Conservation (phyloP, 1,284 basidiomycete species). For the Bondarzewia mesenterica region DNA sequence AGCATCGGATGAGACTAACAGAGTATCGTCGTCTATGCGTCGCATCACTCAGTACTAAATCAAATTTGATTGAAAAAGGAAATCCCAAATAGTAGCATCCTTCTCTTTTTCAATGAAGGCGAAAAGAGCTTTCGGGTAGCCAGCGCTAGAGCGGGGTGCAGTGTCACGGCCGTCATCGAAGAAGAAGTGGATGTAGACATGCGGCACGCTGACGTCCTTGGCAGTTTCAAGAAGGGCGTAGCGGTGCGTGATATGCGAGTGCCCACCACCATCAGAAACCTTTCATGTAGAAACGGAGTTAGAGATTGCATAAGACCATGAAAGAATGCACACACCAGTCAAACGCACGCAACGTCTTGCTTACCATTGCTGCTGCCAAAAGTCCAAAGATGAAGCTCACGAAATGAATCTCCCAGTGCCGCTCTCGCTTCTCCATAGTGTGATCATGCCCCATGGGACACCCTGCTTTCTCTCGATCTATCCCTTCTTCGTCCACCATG, state of each 20-base stretch:
- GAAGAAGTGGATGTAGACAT: constrained; percentile 87
- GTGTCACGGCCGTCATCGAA: constrained; percentile 89
- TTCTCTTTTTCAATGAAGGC: constrained; percentile 73
- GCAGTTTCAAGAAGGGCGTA: constrained; percentile 84
- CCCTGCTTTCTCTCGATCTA: constrained; percentile 74
- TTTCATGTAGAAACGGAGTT: constrained; percentile 18
- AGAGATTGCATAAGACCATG: neutral
- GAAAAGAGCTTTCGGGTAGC: constrained; percentile 68
- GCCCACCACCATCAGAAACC: constrained; percentile 91
- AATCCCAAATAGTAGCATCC: constrained; percentile 51
- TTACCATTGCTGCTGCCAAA: constrained; percentile 94
- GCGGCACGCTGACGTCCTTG: constrained; percentile 73
- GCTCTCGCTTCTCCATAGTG: constrained; percentile 62
- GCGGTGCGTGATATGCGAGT: constrained; percentile 84
- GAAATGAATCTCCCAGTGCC: constrained; percentile 78
- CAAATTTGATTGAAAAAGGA: neutral
- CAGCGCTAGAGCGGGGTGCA: constrained; percentile 69
- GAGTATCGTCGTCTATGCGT: constrained; percentile 53
- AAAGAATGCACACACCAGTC: constrained; percentile 45
- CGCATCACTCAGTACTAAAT: neutral
- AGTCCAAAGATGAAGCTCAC: constrained; percentile 65
- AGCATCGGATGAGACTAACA: too few species aligned
- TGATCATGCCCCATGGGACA: constrained; percentile 68
- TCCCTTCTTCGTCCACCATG: constrained; percentile 77
- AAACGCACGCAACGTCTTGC: constrained; percentile 89